Conservation (phyloP, 2,329 filamentous ascomycete species). For the Curvularia sp. region DNA sequence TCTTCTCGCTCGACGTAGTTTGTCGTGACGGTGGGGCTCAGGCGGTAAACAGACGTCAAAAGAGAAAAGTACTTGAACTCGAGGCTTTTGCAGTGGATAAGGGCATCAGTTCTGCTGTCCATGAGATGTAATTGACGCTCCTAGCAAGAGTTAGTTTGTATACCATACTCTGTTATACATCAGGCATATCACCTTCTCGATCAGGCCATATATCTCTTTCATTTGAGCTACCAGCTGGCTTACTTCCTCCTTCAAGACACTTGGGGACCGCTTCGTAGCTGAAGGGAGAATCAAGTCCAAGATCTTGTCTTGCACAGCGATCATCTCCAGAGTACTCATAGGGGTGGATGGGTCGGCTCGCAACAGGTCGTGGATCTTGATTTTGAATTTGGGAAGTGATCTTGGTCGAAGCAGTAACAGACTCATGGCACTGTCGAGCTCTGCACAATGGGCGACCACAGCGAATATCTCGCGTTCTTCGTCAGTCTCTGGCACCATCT, state of each 20-base stretch:
- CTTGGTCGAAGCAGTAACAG: slow-evolving; percentile 40
- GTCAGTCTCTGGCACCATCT: slow-evolving; percentile 26
- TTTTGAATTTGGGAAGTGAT: slow-evolving; percentile 36
- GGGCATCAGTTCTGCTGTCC: slow-evolving; percentile 29
- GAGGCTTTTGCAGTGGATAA: slow-evolving; percentile 42
- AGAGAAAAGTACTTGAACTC: slow-evolving; percentile 46
- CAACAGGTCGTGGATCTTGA: slow-evolving; percentile 36
- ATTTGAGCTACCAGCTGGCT: slow-evolving; percentile 31
- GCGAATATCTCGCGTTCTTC: slow-evolving; percentile 37
- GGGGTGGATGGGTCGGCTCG: slow-evolving; percentile 33
- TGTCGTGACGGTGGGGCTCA: slow-evolving; percentile 41
- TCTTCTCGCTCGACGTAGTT: slow-evolving; percentile 39
- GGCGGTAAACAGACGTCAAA: slow-evolving; percentile 41
- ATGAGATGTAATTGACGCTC: slow-evolving; percentile 27
- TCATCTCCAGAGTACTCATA: slow-evolving; percentile 38
- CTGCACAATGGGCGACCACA: slow-evolving; percentile 40
- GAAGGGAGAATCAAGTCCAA: slow-evolving; percentile 35
- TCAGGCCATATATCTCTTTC: slow-evolving; percentile 30
- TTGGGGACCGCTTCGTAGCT: slow-evolving; percentile 17
- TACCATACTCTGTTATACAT: not conserved
- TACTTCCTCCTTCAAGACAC: slow-evolving; percentile 30
- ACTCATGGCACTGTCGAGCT: slow-evolving; percentile 43
- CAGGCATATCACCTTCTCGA: slow-evolving; percentile 29
- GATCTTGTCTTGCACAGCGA: slow-evolving; percentile 40
- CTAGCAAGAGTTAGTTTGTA: slow-evolving; percentile 19